Conservation (phyloP, 139 green algal genomes). For the Picochlorum costavermella region DNA sequence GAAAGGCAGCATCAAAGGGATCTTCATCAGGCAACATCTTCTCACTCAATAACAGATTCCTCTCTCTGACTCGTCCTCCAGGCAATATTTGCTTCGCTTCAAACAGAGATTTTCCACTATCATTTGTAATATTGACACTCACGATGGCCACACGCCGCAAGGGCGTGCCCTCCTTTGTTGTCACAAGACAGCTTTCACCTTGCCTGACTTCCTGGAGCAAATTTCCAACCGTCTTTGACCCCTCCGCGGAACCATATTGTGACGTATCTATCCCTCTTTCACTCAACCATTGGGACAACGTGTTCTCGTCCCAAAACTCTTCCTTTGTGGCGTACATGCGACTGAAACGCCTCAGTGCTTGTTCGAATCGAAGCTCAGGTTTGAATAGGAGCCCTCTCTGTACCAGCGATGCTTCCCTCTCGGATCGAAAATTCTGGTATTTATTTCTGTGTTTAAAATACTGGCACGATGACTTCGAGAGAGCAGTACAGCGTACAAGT, state of each 20-base stretch:
- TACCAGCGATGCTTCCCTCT: too few species aligned
- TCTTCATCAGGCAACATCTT: constrained; percentile 11
- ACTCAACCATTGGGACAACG: neutral
- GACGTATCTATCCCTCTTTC: neutral
- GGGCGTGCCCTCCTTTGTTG: neutral
- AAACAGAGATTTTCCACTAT: neutral
- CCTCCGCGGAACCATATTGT: constrained; percentile 2
- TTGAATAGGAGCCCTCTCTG: too few species aligned
- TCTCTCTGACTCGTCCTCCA: neutral
- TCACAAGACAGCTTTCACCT: constrained; percentile 6
- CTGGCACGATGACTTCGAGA: too few species aligned
- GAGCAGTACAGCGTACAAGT: too few species aligned
- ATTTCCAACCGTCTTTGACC: constrained; percentile 2
- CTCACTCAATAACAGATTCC: constrained; percentile 5
- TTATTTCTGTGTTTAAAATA: too few species aligned
- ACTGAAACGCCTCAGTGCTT: too few species aligned
- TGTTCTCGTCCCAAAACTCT: neutral
- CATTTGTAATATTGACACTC: constrained; percentile 9
- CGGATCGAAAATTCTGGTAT: too few species aligned
- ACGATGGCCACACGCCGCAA: constrained; percentile 3
- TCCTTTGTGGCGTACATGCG: too few species aligned
- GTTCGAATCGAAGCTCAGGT: too few species aligned
- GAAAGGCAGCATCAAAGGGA: neutral
- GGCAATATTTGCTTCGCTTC: constrained; percentile 11
- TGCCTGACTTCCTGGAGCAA: constrained; percentile 7